These are phyloP conservation scores for Trichoderma aggressivum DNA, from an alignment of 2,329 filamentous ascomycete genomes.

Conservation along the genomic window DNA sequence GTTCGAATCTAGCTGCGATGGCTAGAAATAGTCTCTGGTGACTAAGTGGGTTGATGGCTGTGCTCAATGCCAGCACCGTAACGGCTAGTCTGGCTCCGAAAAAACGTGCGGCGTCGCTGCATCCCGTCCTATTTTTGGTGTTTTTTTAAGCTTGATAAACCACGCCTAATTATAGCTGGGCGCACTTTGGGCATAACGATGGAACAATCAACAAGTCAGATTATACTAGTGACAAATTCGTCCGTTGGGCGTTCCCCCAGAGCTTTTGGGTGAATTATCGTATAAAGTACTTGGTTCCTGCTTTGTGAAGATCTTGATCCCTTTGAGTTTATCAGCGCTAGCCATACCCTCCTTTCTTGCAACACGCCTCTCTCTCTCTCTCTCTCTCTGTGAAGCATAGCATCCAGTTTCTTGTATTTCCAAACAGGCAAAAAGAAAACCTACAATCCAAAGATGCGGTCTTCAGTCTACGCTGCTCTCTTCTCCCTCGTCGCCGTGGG, in stretches of 20 bases:
- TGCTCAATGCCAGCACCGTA: not conserved
- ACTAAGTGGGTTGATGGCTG: not conserved
- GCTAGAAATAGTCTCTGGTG: not conserved
- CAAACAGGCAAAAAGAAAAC: not conserved
- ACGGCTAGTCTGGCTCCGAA: not conserved
- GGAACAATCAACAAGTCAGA: not conserved
- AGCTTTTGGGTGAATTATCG: not conserved
- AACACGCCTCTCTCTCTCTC: not conserved
- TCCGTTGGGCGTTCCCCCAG: not conserved
- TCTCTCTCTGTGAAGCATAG: not conserved
- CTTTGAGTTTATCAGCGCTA: not conserved
- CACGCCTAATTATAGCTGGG: not conserved
- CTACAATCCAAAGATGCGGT: not conserved
- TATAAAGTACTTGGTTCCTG: not conserved
- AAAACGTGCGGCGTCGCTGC: not conserved
- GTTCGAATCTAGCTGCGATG: not conserved
- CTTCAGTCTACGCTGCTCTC: not conserved
- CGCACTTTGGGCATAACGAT: not conserved
- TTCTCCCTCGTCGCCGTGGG: constrained; percentile 4
- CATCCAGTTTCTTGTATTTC: not conserved
- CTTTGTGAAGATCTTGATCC: not conserved
- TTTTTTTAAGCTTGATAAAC: not conserved
- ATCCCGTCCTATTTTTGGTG: constrained; percentile 13
- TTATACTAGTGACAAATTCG: not conserved
- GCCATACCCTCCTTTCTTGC: not conserved